Evolutionary conservation across 371 early-diverging fungal species (phyloP), one percentile per base, ranked within the genome.

Genomic region (Mortierella sp.): DNA sequence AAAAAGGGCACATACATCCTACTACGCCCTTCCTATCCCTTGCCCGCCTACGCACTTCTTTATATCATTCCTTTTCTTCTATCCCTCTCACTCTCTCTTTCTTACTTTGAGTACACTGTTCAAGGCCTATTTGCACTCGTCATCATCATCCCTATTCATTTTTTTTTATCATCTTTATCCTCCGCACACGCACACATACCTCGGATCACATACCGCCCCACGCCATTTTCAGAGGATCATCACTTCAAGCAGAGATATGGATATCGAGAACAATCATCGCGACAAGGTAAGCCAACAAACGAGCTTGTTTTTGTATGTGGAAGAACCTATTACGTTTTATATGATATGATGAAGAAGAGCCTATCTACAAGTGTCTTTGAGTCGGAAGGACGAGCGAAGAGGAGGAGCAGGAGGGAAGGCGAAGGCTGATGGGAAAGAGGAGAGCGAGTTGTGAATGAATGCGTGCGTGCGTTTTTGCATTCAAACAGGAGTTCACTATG

Each of bases 181-280:
- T 21, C 51, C 51, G 16, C 51, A 21, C 51, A 16, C 4, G 5
- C 21, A 51, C 51, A 21, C 51, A 51, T 5, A 16, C 51, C 49
- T 49, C 49, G 49, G 51, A 51, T 51, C 51, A 51, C 51, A 51
- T 18, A 51, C 51, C 6, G 51, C 21, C 51, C 51, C 21, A 3
- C 48, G 48, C 14, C 48, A 46, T 16, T 46, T 46, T 46, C 48
- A 46, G 12, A 46, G 48, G 12, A 12, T 12, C 48, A 12, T 46
- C 12, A 46, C 48, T 2, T 46, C 48, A 14, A 12, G 12, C 46
- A 46, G 0, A 51, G 41, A 41, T 41, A 75, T 75, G 75, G 75
- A 75, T 63, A 75, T 75, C n/a, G 65, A 65, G 35, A 49, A n/a
- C 65, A 65, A 48, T 48, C 29, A 65, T 35, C 75, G 75, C 21